Evolutionary conservation across 2,329 filamentous ascomycete genomes (phyloP).

Genomic region (Biscogniauxia sp.): DNA sequence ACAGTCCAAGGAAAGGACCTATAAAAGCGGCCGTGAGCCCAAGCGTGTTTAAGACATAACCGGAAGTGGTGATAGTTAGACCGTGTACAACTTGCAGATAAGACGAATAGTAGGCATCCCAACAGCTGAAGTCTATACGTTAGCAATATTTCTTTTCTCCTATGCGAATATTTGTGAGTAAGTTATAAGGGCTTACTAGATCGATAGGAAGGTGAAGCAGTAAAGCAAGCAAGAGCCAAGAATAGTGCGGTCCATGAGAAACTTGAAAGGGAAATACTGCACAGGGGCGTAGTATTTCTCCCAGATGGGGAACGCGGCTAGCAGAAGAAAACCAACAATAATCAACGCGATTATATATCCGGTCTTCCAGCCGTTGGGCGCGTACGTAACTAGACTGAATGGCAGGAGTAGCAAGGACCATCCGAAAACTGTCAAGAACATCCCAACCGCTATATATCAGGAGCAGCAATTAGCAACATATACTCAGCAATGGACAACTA

Average conservation of each 20-base stretch:
- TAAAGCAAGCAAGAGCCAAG: slow-evolving; percentile 44
- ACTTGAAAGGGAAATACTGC: slow-evolving; percentile 47
- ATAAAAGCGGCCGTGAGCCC: slow-evolving; percentile 46
- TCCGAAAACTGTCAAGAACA: slow-evolving; percentile 50
- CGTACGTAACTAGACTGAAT: slow-evolving; percentile 45
- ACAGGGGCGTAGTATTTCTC: slow-evolving; percentile 51
- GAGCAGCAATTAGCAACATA: not conserved
- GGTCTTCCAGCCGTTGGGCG: slow-evolving; percentile 42
- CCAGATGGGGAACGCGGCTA: slow-evolving; percentile 50
- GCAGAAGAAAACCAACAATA: slow-evolving; percentile 50
- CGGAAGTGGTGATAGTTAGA: slow-evolving; percentile 36
- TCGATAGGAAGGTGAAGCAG: slow-evolving; percentile 55
- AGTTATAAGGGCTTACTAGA: slow-evolving; percentile 44
- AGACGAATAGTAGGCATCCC: slow-evolving; percentile 51
- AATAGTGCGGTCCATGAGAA: slow-evolving; percentile 43
- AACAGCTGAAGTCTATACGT: slow-evolving; percentile 11
- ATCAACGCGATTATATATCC: slow-evolving; percentile 48
- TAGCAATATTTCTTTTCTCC: too few species aligned
- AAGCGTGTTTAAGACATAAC: slow-evolving; percentile 45
- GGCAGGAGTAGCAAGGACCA: slow-evolving; percentile 57
- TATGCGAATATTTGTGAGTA: too few species aligned
- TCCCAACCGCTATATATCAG: slow-evolving; percentile 39
- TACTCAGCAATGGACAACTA: not conserved
- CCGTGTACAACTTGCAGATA: slow-evolving; percentile 48
- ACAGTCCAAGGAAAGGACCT: slow-evolving; percentile 45